Percentiles rank a stretch among this genome's conserved stretches.
phyloP scores from a whole-genome alignment of 2,329 filamentous ascomycete genomes.

The Hypoxylon sp. region DNA sequence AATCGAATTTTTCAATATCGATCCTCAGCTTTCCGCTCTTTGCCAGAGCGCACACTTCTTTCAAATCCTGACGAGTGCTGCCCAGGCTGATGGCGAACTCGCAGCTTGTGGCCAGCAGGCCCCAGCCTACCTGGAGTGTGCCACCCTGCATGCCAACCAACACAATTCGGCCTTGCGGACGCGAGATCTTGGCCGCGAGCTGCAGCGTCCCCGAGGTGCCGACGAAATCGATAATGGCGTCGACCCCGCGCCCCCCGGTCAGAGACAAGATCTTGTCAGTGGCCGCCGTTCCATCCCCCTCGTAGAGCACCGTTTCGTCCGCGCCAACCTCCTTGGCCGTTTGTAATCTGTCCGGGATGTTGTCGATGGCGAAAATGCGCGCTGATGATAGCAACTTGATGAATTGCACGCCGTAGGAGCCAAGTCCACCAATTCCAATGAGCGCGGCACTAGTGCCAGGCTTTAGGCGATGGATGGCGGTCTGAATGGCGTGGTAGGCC shows the following conservation, averaged over 20 bases:
- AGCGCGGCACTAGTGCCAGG: constrained; percentile 32
- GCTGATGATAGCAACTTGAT: constrained; percentile 30
- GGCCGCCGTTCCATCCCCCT: constrained; percentile 10
- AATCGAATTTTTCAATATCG: constrained; percentile 28
- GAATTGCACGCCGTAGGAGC: constrained; percentile 34
- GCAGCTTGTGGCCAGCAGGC: constrained; percentile 30
- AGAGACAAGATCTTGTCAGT: constrained; percentile 34
- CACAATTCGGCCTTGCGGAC: constrained; percentile 29
- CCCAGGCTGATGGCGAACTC: constrained; percentile 35
- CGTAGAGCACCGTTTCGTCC: constrained; percentile 20
- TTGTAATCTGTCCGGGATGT: constrained; percentile 9
- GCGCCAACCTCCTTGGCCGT: constrained; percentile 28
- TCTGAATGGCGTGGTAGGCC: constrained; percentile 33
- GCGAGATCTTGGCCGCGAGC: constrained; percentile 31
- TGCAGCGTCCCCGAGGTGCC: constrained; percentile 23
- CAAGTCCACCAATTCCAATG: constrained; percentile 33
- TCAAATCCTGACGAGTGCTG: constrained; percentile 34
- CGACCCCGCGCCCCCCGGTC: constrained; percentile 43
- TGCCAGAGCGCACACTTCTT: constrained; percentile 34
- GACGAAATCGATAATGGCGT: constrained; percentile 45
- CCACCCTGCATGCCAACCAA: constrained; percentile 34
- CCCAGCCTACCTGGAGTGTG: constrained; percentile 34
- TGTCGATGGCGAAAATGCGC: constrained; percentile 30
- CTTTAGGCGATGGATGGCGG: constrained; percentile 24
- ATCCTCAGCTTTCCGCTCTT: constrained; percentile 27